These are phyloP conservation scores for Chaetothyriales sp. DNA, from an alignment of 2,329 filamentous ascomycete species.

Conservation along the genomic window DNA sequence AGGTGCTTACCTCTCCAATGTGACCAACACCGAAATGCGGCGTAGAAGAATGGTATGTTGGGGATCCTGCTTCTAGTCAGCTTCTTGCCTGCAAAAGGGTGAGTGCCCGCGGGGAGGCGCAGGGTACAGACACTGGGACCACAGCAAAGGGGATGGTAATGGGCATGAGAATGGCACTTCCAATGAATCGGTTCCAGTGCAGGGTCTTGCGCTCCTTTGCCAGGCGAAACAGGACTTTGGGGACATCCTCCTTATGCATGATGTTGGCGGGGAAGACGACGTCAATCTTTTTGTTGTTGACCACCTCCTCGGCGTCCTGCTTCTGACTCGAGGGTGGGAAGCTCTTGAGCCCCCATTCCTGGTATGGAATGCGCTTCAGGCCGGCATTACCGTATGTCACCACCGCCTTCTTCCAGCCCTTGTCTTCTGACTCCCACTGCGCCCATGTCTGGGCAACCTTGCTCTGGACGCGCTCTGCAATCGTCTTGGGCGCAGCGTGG, in stretches of 20 bases:
- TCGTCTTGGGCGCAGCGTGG: constrained; percentile 32
- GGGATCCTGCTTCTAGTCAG: constrained; percentile 47
- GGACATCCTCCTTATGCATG: constrained; percentile 49
- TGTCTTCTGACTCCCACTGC: constrained; percentile 68
- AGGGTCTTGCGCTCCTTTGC: constrained; percentile 66
- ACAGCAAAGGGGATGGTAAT: constrained; percentile 68
- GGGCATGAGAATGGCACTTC: constrained; percentile 70
- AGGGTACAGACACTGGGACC: constrained; percentile 57
- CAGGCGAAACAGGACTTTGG: constrained; percentile 50
- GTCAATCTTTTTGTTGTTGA: constrained; percentile 50
- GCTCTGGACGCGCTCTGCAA: constrained; percentile 51
- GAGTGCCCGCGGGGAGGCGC: constrained; percentile 1
- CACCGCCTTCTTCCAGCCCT: constrained; percentile 75
- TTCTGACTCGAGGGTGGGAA: constrained; percentile 65
- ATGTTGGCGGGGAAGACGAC: constrained; percentile 62
- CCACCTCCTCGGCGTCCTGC: constrained; percentile 47
- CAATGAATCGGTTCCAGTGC: constrained; percentile 62
- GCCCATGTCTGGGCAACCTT: constrained; percentile 68
- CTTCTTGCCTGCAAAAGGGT: constrained; percentile 5
- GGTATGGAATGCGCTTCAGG: constrained; percentile 75
- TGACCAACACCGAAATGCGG: constrained; percentile 76
- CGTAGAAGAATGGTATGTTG: constrained; percentile 93
- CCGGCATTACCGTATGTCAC: constrained; percentile 76
- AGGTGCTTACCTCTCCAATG: constrained; percentile 54
- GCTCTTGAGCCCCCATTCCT: constrained; percentile 96